Conservation (phyloP, 2,329 filamentous ascomycete species). For the Botrytis hyacinthi region DNA sequence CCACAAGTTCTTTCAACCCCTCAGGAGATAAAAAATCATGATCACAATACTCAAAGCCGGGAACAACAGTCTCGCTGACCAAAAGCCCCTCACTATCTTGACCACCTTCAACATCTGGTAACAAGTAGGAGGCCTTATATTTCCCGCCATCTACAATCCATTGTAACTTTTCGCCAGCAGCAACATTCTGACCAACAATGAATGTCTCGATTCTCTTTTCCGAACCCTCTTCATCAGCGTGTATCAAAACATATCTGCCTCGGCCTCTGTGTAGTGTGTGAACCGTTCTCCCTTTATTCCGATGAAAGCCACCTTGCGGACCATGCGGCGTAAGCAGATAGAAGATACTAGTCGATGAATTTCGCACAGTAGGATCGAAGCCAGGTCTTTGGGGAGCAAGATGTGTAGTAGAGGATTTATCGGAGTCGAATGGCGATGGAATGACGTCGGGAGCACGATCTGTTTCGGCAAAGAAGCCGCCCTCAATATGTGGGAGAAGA, state of each 20-base stretch:
- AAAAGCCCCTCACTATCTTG: constrained; percentile 49
- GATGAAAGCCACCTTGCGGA: constrained; percentile 60
- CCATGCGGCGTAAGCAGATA: constrained; percentile 59
- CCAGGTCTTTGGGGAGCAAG: constrained; percentile 41
- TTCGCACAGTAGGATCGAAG: constrained; percentile 46
- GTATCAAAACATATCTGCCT: constrained; percentile 63
- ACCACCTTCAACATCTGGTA: constrained; percentile 45
- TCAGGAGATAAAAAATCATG: constrained; percentile 62
- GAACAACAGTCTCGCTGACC: constrained; percentile 67
- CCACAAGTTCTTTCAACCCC: constrained; percentile 52
- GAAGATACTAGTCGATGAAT: constrained; percentile 60
- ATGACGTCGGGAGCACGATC: constrained; percentile 53
- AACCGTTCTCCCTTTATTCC: constrained; percentile 59
- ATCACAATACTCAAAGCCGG: constrained; percentile 65
- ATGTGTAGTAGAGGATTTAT: constrained; percentile 41
- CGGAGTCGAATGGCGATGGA: constrained; percentile 52
- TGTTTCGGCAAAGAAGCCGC: constrained; percentile 63
- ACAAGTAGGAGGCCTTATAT: constrained; percentile 63
- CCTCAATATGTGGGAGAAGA: constrained; percentile 58
- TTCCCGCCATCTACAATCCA: constrained; percentile 69
- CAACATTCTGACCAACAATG: constrained; percentile 58
- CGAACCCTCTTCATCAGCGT: constrained; percentile 48
- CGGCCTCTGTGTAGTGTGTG: constrained; percentile 64
- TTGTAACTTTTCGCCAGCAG: constrained; percentile 58
- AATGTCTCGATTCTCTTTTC: constrained; percentile 59